phyloP scores from a whole-genome alignment of 805 yeast genomes.

The Lachancea sp. region DNA sequence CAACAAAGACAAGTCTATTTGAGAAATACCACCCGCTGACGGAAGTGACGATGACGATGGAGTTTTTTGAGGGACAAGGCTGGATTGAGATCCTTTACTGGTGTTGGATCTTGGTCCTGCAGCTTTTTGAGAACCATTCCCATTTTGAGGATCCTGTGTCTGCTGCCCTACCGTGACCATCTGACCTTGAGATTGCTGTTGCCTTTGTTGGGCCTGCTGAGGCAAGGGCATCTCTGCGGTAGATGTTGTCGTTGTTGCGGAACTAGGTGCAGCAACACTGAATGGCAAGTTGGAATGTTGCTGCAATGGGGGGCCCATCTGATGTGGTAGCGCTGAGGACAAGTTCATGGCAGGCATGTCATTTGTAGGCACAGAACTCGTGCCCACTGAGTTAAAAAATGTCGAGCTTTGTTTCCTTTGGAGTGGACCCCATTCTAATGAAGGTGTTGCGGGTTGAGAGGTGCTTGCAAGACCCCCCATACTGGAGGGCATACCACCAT shows the following conservation, averaged over 20 bases:
- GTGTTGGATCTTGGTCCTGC: slow-evolving; percentile 15
- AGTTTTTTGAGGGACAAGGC: slow-evolving; percentile 17
- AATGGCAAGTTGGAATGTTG: slow-evolving; percentile 35
- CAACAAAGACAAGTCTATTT: slow-evolving; percentile 59
- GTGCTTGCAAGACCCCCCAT: slow-evolving; percentile 25
- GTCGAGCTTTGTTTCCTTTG: slow-evolving; percentile 26
- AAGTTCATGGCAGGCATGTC: slow-evolving; percentile 20
- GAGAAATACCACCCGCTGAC: slow-evolving; percentile 29
- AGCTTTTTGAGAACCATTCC: slow-evolving; percentile 18
- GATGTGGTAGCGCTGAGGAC: slow-evolving; percentile 12
- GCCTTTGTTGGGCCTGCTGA: slow-evolving; percentile 14
- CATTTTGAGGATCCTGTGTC: slow-evolving; percentile 17
- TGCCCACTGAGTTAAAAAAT: slow-evolving; percentile 17
- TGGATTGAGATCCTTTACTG: slow-evolving; percentile 16
- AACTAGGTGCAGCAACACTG: slow-evolving; percentile 21
- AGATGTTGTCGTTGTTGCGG: slow-evolving; percentile 6
- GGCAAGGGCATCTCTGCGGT: slow-evolving; percentile 23
- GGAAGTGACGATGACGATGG: slow-evolving; percentile 29
- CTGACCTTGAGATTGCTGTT: slow-evolving; percentile 20
- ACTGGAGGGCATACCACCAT: slow-evolving; percentile 26
- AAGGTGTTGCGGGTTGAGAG: slow-evolving; percentile 30
- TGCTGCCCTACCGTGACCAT: slow-evolving; percentile 11
- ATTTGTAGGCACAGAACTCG: slow-evolving; percentile 13
- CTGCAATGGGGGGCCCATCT: slow-evolving; percentile 13
- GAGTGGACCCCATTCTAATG: slow-evolving; percentile 27